Base-by-base conservation (phyloP, 305 asterid genomes). In the Fraxinus paxiana region DNA sequence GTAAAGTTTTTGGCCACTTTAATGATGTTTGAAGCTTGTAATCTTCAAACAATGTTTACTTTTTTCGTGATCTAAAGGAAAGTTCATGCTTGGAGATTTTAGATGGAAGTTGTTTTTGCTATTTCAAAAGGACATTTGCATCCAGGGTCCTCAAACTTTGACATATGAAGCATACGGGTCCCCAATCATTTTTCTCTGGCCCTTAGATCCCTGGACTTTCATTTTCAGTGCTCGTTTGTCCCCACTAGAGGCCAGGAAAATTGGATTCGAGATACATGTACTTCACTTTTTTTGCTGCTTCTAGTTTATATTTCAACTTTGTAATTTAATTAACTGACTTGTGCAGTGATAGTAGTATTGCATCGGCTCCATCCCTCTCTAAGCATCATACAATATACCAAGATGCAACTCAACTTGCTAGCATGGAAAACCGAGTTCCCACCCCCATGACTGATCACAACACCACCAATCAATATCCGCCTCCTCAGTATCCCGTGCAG, bases 281-380 rank as follows among this genome's bases (percentile, higher is more conserved):
- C 5, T 22, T 61, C 13, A 22, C 4, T 63, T 63, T 17, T 61
- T 63, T 2, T 59, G 34, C 33, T 22, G 9, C 28, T 65, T 65
- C 17, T 3, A 65, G n/a, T 65, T 26, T 10, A 65, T 3, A 26
- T 65, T 65, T 22, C 17, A 26, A 65, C 10, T 22, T 63, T 63
- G 34, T 65, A 65, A 65, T 26, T 65, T 3, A 65, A 24, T n/a
- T 12, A 0, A 65, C 28, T 24, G 37, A 65, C 9, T 67, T 81
- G 79, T 86, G 24, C 87, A 92, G 96, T 79, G 97, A 91, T 82
- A 80, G 91, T 59, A 92, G 97, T 84, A 79, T 87, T 13, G 86
- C 91, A 69, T 90, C 94, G 12, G 88, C 84, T 34, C 88, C 90
- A 43, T 91, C 96, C 33, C 79, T 82, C 51, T 84, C 93, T 1